Base-by-base conservation (phyloP, 2,329 filamentous ascomycete species). In the Purpureocillium lavendulum region DNA sequence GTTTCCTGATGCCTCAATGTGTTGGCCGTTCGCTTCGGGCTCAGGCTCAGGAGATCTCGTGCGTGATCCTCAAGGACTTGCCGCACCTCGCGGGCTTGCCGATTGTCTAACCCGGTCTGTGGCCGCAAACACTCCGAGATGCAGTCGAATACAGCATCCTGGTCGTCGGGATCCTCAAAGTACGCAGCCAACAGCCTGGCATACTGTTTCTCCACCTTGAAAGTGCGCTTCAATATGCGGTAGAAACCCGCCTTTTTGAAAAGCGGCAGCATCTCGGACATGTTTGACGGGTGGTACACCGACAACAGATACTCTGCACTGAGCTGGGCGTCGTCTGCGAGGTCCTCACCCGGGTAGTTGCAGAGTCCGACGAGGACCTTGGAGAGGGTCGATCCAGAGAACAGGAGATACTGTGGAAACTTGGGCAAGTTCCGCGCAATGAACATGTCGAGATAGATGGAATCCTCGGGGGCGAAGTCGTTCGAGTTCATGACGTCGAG, bases 401-500 rank as follows among this genome's bases (percentile, higher is more conserved):
- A 77, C 10, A 97, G 75, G 37, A 98, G 81, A 54, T 96, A 96
- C 57, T 97, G 90, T 1, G 89, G 88, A 54, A 95, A 98, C 59
- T 98, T 98, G 4, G 94, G 87, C 36, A 98, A 66, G 56, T 95
- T 98, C 40, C 92, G 80, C 14, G 92, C 90, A 56, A 98, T 84
- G 55, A 98, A 98, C 88, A 98, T 98, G 61, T 98, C 88, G 33
- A 98, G 75, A 60, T 95, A 98, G 40, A 98, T 86, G 11, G 85
- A 89, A 55, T 97, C 88, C 44, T 84, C 78, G 0, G 80, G 63
- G 1, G 80, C 75, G 60, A 95, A 97, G 35, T 85, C 78, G 4
- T 73, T 69, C 1, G 78, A 66, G 36, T 81, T 84, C 87, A 98
- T 94, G 21, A 96, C 82, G 57, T 95, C 88, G 10, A 94, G 72